These are phyloP conservation scores for Pilasporangium apinafurcum DNA, from an alignment of 352 stramenopile species.

Conservation along the genomic window DNA sequence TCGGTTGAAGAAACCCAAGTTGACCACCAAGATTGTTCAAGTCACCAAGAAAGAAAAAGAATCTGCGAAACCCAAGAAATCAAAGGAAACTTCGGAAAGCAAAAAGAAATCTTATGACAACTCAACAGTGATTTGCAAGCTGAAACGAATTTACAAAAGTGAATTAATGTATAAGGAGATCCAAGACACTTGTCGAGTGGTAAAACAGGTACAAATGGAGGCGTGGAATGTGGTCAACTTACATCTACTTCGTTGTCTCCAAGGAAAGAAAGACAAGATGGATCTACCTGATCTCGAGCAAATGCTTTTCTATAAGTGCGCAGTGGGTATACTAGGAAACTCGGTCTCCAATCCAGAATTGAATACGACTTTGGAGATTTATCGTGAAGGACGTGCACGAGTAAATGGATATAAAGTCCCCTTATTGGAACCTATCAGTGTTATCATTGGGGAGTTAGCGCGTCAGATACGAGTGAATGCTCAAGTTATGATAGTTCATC, in stretches of 20 bases:
- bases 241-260: conserved; percentile 6
- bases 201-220: conserved; percentile 10
- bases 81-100: too few relatives aligned
- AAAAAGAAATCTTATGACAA: too few relatives aligned
- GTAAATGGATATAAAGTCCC: too few relatives aligned
- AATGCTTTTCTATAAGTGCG: conserved; percentile 5
- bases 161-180: not conserved
- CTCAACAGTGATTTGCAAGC: conserved; percentile 8
- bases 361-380: conserved; percentile 1
- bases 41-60: too few relatives aligned
- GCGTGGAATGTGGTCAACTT: conserved; percentile 6
- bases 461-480: conserved; percentile 4
- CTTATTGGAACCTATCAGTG: too few relatives aligned
- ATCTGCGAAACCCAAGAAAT: too few relatives aligned
- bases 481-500: conserved; percentile 1
- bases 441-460: not conserved
- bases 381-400: conserved; percentile 1
- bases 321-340: not conserved
- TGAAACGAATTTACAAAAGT: conserved; percentile 2
- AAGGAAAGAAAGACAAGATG: not conserved
- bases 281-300: conserved; percentile 3
- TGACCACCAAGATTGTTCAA: too few relatives aligned
- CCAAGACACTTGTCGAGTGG: not conserved
- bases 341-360: not conserved
- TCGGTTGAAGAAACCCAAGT: too few relatives aligned